Base-by-base conservation (phyloP, 116 monocot species). In the Posidonia oceanica region DNA sequence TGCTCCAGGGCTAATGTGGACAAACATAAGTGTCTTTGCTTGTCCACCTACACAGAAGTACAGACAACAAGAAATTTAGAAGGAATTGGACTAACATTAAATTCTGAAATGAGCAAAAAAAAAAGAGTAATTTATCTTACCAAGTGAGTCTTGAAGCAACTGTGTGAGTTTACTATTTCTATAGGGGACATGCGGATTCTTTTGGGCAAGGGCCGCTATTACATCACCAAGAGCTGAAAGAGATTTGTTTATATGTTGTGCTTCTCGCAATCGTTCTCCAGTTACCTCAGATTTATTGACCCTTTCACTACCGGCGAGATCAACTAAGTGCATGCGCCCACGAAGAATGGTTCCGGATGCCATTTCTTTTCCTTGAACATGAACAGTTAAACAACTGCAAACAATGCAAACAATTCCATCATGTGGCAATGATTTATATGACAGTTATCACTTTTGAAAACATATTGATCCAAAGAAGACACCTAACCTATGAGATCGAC, bases 401-500 rank as follows among this genome's bases (percentile, higher is more conserved):
- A 61, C 6, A 76, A 22, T 73, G 60, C 14, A 6, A 69, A n/a
- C 55, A 66, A 39, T 21, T 39, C 41, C 17, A 48, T 12, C 18
- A n/a, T 51, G 4, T 11, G 5, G 48, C 6, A 61, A 0, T 5
- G 1, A 21, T 5, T 10, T 15, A 16, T 21, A 48, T 21, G 11
- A 61, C 48, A 23, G 20, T 18, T 14, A 39, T 36, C 21, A 40
- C 7, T 16, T 7, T 20, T 55, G 20, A 72, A 62, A 42, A 52
- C 23, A 73, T 14, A n/a, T 53, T 54, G 16, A 23, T 36, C 12
- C 17, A 20, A 57, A 56, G 16, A 36, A 23, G 53, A 10, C 16
- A 94, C 99, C 99, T 99, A 76, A 94, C 99, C 99, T 99, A 76
- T 99, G 99, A 67, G 99, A 99, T 16, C 99, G 99, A 80, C 99